Conservation (phyloP, 2,329 filamentous ascomycete species). For the Calonectria naviculata region DNA sequence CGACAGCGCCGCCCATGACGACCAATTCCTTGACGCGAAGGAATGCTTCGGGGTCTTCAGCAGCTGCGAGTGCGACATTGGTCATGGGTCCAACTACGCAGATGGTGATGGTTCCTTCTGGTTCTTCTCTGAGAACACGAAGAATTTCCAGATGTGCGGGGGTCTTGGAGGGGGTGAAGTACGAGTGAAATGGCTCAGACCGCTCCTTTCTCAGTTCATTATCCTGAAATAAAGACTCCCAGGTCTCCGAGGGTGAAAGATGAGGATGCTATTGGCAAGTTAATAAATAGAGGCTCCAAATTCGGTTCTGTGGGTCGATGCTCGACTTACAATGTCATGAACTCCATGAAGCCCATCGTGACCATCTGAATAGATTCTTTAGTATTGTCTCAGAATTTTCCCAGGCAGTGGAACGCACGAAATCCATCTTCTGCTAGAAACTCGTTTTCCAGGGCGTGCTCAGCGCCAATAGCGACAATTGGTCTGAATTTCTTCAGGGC, state of each 20-base stretch:
- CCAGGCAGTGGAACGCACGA: background rate
- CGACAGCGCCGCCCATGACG: background rate
- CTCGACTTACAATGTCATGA: background rate
- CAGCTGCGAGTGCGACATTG: background rate
- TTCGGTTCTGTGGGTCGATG: no score
- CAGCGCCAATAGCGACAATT: background rate
- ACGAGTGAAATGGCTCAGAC: background rate
- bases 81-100: background rate
- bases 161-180: background rate
- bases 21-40: background rate
- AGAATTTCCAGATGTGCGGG: background rate
- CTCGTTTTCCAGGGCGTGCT: background rate
- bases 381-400: background rate
- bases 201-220: background rate
- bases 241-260: background rate
- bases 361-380: background rate
- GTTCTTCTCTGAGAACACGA: background rate
- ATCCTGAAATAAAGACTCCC: background rate
- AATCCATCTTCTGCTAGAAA: background rate
- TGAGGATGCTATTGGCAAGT: background rate
- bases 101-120: background rate
- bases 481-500: background rate
- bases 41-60: background rate
- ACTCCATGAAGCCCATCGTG: background rate
- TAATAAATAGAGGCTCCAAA: background rate